Evolutionary conservation across 129 eudicot genomes (phyloP).

Genomic region (Flaveria linearis): DNA sequence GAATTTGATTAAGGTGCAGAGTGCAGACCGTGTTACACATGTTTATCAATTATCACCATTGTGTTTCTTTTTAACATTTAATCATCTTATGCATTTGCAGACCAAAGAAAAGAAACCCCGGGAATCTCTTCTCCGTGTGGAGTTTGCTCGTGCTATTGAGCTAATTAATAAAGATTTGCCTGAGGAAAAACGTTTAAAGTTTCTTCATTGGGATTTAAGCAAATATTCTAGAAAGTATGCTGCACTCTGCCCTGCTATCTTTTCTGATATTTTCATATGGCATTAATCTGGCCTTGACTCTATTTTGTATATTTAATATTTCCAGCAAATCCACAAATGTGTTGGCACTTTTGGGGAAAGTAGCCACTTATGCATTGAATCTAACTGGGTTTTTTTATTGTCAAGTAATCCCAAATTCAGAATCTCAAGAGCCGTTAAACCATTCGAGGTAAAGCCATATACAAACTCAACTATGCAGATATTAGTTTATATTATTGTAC

Average conservation of each 20-base stretch:
- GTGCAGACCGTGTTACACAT: slow-evolving; percentile 33
- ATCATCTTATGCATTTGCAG: slow-evolving; percentile 40
- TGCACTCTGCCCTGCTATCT: slow-evolving; percentile 11
- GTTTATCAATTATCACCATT: neutral
- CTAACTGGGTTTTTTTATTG: slow-evolving; percentile 73
- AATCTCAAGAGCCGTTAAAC: slow-evolving; percentile 35
- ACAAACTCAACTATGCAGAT: slow-evolving; percentile 2
- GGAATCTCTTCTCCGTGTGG: slow-evolving; percentile 80
- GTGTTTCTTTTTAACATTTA: slow-evolving; percentile 14
- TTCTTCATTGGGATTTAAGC: slow-evolving; percentile 88
- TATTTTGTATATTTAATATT: slow-evolving; percentile 5
- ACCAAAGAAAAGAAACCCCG: slow-evolving; percentile 92
- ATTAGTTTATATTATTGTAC: neutral
- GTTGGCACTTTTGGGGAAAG: slow-evolving; percentile 63
- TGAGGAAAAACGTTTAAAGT: slow-evolving; percentile 75
- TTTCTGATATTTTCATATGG: neutral
- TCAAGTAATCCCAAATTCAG: slow-evolving; percentile 55
- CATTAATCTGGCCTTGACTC: slow-evolving; percentile 23
- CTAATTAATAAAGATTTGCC: slow-evolving; percentile 62
- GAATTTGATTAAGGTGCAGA: slow-evolving; percentile 78
- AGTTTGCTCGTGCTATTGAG: slow-evolving; percentile 79
- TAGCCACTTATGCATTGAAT: slow-evolving; percentile 74
- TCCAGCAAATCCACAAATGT: slow-evolving; percentile 73
- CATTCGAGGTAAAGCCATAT: slow-evolving; percentile 36
- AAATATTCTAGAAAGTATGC: slow-evolving; percentile 72